Evolutionary conservation across 2,329 filamentous ascomycete genomes (phyloP), one percentile per base, ranked within the genome.

Genomic region (Juglanconis sp.): DNA sequence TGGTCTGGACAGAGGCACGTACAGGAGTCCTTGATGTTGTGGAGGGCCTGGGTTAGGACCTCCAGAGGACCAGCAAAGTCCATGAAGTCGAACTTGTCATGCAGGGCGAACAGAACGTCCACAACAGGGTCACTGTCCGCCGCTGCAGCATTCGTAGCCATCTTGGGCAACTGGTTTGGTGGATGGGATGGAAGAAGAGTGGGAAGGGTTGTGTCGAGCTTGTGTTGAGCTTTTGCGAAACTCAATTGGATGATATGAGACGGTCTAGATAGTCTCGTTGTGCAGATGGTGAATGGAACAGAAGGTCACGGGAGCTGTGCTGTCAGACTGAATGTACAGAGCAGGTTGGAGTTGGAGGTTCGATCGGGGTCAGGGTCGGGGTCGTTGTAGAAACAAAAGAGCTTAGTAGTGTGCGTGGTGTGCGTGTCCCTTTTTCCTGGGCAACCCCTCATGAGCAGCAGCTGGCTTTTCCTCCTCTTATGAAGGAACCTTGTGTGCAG

Each of bases 71-170:
- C 83, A 59, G 81, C 79, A 66, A 86, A 80, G 76, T 86, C 83
- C 65, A 85, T 68, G 61, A 86, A 72, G 70, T 86, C 77, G 71
- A 86, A 87, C 71, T 84, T 83, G 70, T 79, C 74, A 57, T 87
- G 83, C 67, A 87, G 78, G 67, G 79, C 83, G 73, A 87, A 80
- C 70, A 87, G 81, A 66, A 86, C 81, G 65, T 85, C 78, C 4
- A 48, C 46, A 69, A 86, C 76, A 66, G 82, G 82, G 71, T 86
- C 68, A 49, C 63, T 80, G 70, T 85, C 82, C 68, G 78, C 77
- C 73, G 83, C 81, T 71, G 82, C 82, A 73, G 75, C 78, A 79
- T 85, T 85, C 71, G 74, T 74, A 72, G 81, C 79, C 83, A 86
- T 86, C 74, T 74, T 83, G 77, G 65, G 67, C 69, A 70, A 68